phyloP scores from a whole-genome alignment of 441 rosid species.

The Corymbia citriodora region DNA sequence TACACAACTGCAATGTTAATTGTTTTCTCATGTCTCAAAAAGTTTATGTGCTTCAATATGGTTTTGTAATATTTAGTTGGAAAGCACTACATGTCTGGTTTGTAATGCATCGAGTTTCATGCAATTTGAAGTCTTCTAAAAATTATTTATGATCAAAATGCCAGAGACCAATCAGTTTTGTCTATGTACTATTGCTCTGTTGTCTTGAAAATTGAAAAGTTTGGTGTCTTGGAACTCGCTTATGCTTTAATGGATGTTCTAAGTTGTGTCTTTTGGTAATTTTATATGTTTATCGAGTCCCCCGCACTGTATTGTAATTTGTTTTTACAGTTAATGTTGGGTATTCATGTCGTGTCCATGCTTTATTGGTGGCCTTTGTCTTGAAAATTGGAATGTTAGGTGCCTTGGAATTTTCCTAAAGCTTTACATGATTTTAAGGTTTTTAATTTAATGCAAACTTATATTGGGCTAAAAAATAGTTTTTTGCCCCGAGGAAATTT shows the following conservation, averaged over 20 bases:
- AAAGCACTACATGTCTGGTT: background rate
- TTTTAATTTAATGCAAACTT: background rate
- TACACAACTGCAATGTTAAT: background rate
- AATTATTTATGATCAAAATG: background rate
- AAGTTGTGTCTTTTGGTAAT: background rate
- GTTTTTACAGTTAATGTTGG: background rate
- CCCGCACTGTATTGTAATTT: background rate
- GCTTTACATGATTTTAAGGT: background rate
- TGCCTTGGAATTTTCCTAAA: background rate
- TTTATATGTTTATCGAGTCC: background rate
- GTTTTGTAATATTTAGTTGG: background rate
- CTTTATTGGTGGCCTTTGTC: background rate
- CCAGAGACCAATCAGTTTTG: background rate
- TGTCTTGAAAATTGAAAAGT: background rate
- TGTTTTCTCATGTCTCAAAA: background rate
- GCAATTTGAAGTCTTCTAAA: background rate
- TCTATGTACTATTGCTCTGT: background rate
- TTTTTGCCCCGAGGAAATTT: background rate
- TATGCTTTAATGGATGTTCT: background rate
- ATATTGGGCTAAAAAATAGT: background rate
- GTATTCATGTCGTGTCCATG: background rate
- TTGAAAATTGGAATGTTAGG: background rate
- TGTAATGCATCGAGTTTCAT: background rate
- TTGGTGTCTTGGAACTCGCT: background rate
- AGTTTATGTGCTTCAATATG: background rate